Conservation (phyloP, 2,329 filamentous ascomycete genomes). For the Verticillium isaacii region DNA sequence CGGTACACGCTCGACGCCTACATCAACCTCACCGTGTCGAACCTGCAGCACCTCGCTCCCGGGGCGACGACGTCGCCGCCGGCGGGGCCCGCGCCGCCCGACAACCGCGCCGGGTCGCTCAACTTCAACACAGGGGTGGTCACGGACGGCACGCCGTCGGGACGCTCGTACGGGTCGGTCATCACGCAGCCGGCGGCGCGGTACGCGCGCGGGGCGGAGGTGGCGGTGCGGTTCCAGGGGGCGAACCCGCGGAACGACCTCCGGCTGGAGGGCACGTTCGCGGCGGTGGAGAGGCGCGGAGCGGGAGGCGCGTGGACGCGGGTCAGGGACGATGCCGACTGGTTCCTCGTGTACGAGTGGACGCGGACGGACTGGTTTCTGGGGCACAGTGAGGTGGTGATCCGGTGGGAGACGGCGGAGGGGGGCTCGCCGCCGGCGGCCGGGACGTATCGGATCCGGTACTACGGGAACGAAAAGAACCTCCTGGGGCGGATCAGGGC, state of each 20-base stretch:
- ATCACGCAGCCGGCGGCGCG: conserved; percentile 44
- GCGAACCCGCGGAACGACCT: conserved; percentile 91
- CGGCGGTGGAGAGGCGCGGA: conserved; percentile 64
- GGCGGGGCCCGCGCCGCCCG: conserved; percentile 63
- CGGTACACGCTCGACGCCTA: conserved; percentile 79
- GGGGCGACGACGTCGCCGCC: conserved; percentile 36
- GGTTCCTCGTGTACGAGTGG: conserved; percentile 81
- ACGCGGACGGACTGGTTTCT: conserved; percentile 62
- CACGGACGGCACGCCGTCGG: conserved; percentile 61
- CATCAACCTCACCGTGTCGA: conserved; percentile 76
- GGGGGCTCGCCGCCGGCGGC: conserved; percentile 31
- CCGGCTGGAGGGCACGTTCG: conserved; percentile 71
- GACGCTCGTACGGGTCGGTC: conserved; percentile 67
- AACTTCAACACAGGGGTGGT: conserved; percentile 79
- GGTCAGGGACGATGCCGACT: conserved; percentile 72
- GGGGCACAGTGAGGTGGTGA: conserved; percentile 71
- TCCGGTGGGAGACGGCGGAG: conserved; percentile 74
- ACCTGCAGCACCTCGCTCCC: conserved; percentile 61
- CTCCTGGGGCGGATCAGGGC: conserved; percentile 53
- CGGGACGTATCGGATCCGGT: conserved; percentile 74
- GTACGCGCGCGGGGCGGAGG: conserved; percentile 56
- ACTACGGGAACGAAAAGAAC: conserved; percentile 79
- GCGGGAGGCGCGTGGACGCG: conserved; percentile 51
- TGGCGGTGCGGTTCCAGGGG: conserved; percentile 70
- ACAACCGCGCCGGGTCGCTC: conserved; percentile 71